Conservation (phyloP, 345 rosid genomes). For the Hibiscus tridactylites region DNA sequence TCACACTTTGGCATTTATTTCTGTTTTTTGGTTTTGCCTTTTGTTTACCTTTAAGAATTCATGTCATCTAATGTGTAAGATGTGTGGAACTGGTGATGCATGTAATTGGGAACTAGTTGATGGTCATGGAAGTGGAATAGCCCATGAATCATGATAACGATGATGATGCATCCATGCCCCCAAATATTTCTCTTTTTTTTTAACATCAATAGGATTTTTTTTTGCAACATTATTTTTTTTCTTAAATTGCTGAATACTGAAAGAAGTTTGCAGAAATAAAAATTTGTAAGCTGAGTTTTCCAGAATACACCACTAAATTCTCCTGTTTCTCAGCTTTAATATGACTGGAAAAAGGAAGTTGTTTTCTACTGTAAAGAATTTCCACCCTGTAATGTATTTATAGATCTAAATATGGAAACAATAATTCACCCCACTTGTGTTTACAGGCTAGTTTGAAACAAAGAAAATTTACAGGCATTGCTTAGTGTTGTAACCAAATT, state of each 20-base stretch:
- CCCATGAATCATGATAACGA: too few species aligned
- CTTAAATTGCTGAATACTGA: too few species aligned
- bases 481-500: not conserved
- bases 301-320: too few species aligned
- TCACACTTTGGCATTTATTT: not conserved
- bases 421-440: not conserved
- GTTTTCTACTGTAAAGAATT: not conserved
- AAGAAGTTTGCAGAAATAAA: too few species aligned
- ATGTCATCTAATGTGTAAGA: constrained; percentile 5
- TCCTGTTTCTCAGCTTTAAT: too few species aligned
- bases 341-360: too few species aligned
- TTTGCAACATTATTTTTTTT: too few species aligned
- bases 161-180: too few species aligned
- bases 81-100: constrained; percentile 4
- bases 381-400: not conserved
- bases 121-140: too few species aligned
- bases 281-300: too few species aligned
- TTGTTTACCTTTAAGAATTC: constrained; percentile 16
- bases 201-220: too few species aligned
- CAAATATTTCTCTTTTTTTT: too few species aligned
- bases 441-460: not conserved
- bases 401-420: not conserved
- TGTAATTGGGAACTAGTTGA: not conserved
- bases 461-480: not conserved
- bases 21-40: not conserved